Evolutionary conservation across 2,329 filamentous ascomycete genomes (phyloP), one percentile per base, ranked within the genome.

Genomic region (Hyphodiscus sp.): DNA sequence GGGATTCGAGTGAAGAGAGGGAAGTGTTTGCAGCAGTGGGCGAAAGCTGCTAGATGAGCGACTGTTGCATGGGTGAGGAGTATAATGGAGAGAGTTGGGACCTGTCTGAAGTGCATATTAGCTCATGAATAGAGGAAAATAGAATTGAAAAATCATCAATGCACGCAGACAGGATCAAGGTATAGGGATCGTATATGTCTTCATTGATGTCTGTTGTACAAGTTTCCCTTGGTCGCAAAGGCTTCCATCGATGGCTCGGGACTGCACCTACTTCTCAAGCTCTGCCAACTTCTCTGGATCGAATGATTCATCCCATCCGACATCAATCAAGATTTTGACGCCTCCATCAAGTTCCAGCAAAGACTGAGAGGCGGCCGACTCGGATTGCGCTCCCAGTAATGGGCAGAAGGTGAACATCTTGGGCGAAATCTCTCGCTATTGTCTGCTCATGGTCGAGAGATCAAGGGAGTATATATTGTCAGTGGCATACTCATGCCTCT

Each of bases 361-460:
- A n/a, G 94, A 97, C 70, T 96, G 91, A 59, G 91, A 95, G 44
- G 92, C 91, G 54, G 85, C 78, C 46, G 90, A 94, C 61, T 87
- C 82, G 49, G 89, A 91, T 67, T 95, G 89, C 57, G 94, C 92
- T 68, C 94, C 94, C 63, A 96, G 85, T 54, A 99, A 78, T 46
- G 94, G 85, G 66, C 88, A 95, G 73, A 97, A 96, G 61, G 87
- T 95, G 77, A 99, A 97, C 94, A 99, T 99, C 65, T 61, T 73
- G 68, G 49, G 19, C 41, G 18, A 38, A 6, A 18, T 29, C 20
- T 41, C 43, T 18, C 38, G 16, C 15, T 41, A 8, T 15, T 5
- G 2, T 10, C 13, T 10, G 33, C 23, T 26, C 23, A 26, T 26
- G 23, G 15, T 42, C 8, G 18, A 19, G 47, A 20, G 20, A 13